Base-by-base conservation (phyloP, 305 asterid genomes). In the Fraxinus baroniana region DNA sequence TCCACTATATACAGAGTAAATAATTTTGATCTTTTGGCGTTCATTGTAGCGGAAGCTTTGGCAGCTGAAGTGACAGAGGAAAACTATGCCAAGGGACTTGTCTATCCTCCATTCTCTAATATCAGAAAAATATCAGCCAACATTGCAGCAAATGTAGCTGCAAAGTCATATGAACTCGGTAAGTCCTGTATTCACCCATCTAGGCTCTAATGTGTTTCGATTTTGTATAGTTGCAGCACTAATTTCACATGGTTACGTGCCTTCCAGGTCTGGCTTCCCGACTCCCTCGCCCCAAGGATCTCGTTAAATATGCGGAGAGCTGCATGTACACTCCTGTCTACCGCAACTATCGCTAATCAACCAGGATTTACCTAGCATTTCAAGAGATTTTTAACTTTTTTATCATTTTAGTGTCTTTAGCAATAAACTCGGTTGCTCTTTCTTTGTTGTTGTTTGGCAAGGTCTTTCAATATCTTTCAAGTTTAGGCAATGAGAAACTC, bases 161-260 rank as follows among this genome's bases (percentile, higher is more conserved):
- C 91, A 7, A 94, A 90, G 90, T 92, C 98, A 66, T 95, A 95
- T 85, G 98, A 93, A 79, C 97, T 93, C 36, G 97, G 98, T 93
- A 81, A 90, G 91, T 86, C 39, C 44, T 77, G 64, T n/a, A 20
- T 4, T 28, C 36, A 6, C 39, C 39, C 15, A 70, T 32, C 39
- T 32, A 26, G 52, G 76, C 64, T 37, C n/a, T 60, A 9, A 81
- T 32, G 12, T 39, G 78, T 41, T 74, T 30, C 60, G 17, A 76
- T n/a, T 57, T 49, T 35, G 17, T 20, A 30, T 30, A 37, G 15
- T 20, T 30, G 57, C 17, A 52, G 70, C 18, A 55, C n/a, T n/a
- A 35, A 28, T 17, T 2, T 81, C 64, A 73, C 78, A 82, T 87
- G 83, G 80, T 13, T 33, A 62, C 7, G 73, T 37, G 74, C 82